Evolutionary conservation across 1,284 basidiomycete species (phyloP), one percentile per base, ranked within the genome.

Genomic region (Ceratobasidium theobromae): DNA sequence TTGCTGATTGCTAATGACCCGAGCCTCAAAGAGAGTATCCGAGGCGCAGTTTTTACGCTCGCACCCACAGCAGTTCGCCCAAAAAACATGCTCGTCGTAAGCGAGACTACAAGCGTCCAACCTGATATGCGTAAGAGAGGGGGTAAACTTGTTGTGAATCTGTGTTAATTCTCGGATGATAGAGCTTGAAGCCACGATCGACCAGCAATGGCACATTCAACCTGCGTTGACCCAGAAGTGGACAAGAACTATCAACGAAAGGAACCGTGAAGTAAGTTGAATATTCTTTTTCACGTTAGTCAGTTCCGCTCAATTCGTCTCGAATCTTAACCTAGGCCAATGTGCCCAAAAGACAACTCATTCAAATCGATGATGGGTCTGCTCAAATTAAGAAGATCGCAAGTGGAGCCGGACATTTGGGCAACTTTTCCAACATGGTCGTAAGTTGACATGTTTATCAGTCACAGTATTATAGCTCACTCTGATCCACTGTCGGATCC

Each of bases 21-120:
- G 14, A 46, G 40, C 33, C 51, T 57, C 43, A 66, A 66, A 25
- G 66, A 69, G 35, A 66, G 65, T 40, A 33, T 60, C 27, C 21
- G 51, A n/a, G 60, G 48, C 18, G 58, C 65, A 38, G 80, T 82
- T 73, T 91, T 88, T 74, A 87, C 90, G 72, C 78, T 91, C 40
- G 87, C 89, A 75, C 79, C 71, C 76, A 76, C 65, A 78, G 77
- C 64, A 78, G 79, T 18, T 73, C 77, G 23, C 69, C 74, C 53
- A 11, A 69, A 57, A 40, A 67, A 64, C n/a, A 53, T 53, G 60
- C 53, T 64, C 27, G 60, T 64, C 27, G n/a, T 64, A 21, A 64
- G 60, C 49, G 60, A 64, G 48, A 21, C 60, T 21, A 33, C 27
- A 23, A 5, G 16, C 28, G 30, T 38, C 28, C 60, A 64, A 49